Conservation (phyloP, 495 filamentous ascomycete species). For the Penicillium ochrochloron region DNA sequence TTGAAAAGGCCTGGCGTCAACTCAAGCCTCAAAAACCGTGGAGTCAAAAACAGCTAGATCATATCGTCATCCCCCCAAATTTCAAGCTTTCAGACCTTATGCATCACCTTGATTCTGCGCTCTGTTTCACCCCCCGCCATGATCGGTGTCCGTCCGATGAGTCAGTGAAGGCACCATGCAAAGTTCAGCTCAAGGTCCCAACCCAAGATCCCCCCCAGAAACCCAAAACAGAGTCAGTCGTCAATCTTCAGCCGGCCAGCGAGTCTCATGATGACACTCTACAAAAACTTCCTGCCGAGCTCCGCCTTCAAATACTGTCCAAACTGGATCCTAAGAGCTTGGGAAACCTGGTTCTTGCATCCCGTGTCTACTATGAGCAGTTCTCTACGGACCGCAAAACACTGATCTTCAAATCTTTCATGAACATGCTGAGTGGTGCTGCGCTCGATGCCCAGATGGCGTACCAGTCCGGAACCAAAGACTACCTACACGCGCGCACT, state of each 20-base stretch:
- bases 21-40: no score
- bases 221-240: background rate
- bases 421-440: constrained; percentile 15
- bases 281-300: no score
- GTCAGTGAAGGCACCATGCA: no score
- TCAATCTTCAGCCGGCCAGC: no score
- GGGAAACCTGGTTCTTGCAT: constrained; percentile 27
- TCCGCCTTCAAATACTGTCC: constrained; percentile 12
- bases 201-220: background rate
- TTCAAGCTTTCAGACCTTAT: no score
- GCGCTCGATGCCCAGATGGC: constrained; percentile 27
- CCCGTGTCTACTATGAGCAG: constrained; percentile 35
- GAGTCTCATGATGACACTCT: no score
- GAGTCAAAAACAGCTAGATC: no score
- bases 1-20: no score
- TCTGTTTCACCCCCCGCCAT: no score
- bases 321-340: constrained; percentile 21
- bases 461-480: constrained; percentile 9
- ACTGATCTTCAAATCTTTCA: constrained; percentile 15
- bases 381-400: constrained; percentile 26
- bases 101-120: no score
- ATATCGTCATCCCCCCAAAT: no score
- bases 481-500: background rate
- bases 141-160: no score
- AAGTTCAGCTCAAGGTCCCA: background rate